These are phyloP conservation scores for Coemansia sp. DNA, from an alignment of 371 early-diverging fungal species.

Conservation along the genomic window DNA sequence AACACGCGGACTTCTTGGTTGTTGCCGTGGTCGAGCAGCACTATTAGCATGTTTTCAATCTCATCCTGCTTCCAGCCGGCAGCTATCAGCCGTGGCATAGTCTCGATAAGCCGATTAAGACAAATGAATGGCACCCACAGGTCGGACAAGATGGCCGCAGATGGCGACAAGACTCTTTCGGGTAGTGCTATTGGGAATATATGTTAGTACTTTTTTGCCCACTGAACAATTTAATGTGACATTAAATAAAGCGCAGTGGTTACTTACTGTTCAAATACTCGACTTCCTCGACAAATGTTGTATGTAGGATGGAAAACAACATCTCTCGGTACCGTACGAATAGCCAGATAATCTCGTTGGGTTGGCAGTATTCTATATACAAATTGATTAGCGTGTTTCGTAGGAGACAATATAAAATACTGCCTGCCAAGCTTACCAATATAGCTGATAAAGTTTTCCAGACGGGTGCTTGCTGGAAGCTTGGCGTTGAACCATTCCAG, in stretches of 20 bases:
- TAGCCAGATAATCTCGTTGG: slow-evolving; percentile 42
- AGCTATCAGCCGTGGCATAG: slow-evolving; percentile 34
- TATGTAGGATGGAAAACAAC: slow-evolving; percentile 23
- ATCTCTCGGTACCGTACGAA: slow-evolving; percentile 26
- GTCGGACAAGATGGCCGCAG: neutral
- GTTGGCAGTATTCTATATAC: slow-evolving; percentile 12
- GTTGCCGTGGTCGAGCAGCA: slow-evolving; percentile 67
- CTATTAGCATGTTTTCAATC: slow-evolving; percentile 46
- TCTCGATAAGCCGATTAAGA: slow-evolving; percentile 27
- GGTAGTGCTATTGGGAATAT: slow-evolving; percentile 19
- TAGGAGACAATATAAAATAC: neutral
- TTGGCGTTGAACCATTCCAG: slow-evolving; percentile 32
- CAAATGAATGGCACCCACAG: slow-evolving; percentile 28
- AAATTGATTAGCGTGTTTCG: neutral
- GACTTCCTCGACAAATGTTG: slow-evolving; percentile 19
- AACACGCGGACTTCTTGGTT: slow-evolving; percentile 77
- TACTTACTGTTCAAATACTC: slow-evolving; percentile 39
- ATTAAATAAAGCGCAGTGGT: neutral
- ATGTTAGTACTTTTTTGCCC: neutral
- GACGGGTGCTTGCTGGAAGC: slow-evolving; percentile 4
- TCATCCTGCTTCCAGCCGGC: slow-evolving; percentile 31
- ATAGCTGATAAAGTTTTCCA: slow-evolving; percentile 13
- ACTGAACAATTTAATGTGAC: neutral
- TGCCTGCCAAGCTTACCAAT: slow-evolving; percentile 15
- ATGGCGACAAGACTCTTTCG: slow-evolving; percentile 26